Percentiles rank a stretch among this genome's conserved stretches.
phyloP scores from a whole-genome alignment of 2,329 filamentous ascomycete genomes.

The Thelonectria blattea region DNA sequence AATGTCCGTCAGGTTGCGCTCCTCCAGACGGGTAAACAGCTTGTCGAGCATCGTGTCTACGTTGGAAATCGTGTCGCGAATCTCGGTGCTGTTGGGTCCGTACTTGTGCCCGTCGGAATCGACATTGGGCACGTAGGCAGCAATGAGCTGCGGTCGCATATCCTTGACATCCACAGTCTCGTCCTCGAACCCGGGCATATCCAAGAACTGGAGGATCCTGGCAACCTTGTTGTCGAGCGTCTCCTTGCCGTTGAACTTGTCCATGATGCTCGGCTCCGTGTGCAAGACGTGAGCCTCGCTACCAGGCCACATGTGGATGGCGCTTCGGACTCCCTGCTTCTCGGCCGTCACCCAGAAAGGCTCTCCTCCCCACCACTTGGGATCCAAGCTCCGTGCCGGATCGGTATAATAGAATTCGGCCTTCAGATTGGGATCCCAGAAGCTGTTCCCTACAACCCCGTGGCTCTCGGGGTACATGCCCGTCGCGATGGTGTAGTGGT shows the following conservation, averaged over 20 bases:
- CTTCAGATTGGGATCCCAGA: slow-evolving; percentile 81
- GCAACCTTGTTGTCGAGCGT: slow-evolving; percentile 75
- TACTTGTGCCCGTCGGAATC: slow-evolving; percentile 86
- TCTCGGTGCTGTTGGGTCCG: slow-evolving; percentile 95
- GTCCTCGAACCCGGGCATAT: slow-evolving; percentile 76
- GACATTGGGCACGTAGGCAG: slow-evolving; percentile 92
- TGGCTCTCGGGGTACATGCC: slow-evolving; percentile 92
- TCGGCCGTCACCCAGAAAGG: slow-evolving; percentile 95
- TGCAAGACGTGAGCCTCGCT: slow-evolving; percentile 84
- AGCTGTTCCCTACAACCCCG: slow-evolving; percentile 90
- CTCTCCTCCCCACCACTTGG: slow-evolving; percentile 95
- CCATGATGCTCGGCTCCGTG: slow-evolving; percentile 79
- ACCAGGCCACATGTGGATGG: slow-evolving; percentile 98
- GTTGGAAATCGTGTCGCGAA: slow-evolving; percentile 74
- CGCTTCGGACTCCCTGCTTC: slow-evolving; percentile 75
- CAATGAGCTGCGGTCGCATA: slow-evolving; percentile 86
- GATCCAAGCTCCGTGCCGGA: slow-evolving; percentile 73
- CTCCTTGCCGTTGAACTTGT: slow-evolving; percentile 84
- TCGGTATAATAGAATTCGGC: slow-evolving; percentile 91
- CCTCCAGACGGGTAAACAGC: slow-evolving; percentile 76
- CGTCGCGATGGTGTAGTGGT: slow-evolving; percentile 93
- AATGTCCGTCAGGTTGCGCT: slow-evolving; percentile 83
- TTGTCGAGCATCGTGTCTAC: slow-evolving; percentile 83
- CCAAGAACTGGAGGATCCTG: slow-evolving; percentile 81
- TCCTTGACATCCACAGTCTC: slow-evolving; percentile 54